These are phyloP conservation scores for Solidago caesia DNA, from an alignment of 129 eudicot genomes.

Conservation along the genomic window DNA sequence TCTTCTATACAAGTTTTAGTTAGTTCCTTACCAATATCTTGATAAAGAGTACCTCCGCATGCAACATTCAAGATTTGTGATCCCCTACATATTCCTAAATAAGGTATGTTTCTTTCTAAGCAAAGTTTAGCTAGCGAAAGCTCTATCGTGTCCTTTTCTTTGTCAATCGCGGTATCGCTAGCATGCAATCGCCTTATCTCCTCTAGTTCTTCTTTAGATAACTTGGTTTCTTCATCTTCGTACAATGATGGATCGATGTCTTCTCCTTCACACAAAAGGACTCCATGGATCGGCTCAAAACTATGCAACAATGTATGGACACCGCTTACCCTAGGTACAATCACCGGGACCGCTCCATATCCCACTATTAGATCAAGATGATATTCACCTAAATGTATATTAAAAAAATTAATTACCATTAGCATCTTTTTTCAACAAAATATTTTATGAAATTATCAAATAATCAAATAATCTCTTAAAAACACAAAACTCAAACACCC, in stretches of 20 bases:
- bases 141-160: constrained; percentile 85
- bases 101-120: constrained; percentile 84
- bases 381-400: constrained; percentile 59
- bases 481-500: too few relatives aligned
- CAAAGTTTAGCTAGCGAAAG: constrained; percentile 77
- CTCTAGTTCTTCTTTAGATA: constrained; percentile 63
- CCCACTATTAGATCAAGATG: constrained; percentile 88
- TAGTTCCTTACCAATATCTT: constrained; percentile 73
- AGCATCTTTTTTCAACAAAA: too few relatives aligned
- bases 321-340: constrained; percentile 84
- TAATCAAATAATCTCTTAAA: too few relatives aligned
- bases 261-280: constrained; percentile 95
- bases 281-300: constrained; percentile 94
- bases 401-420: background rate
- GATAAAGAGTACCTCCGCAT: constrained; percentile 86
- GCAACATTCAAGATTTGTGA: constrained; percentile 92
- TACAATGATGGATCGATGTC: constrained; percentile 87
- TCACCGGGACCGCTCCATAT: constrained; percentile 93
- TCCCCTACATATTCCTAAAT: constrained; percentile 88
- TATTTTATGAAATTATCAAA: too few relatives aligned
- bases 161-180: constrained; percentile 85
- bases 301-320: constrained; percentile 73
- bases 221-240: constrained; percentile 38
- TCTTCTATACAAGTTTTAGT: constrained; percentile 28
- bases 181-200: constrained; percentile 62